Evolutionary conservation across 1,139 yeast species (phyloP).

Genomic region (Suhomyces guaymorum): DNA sequence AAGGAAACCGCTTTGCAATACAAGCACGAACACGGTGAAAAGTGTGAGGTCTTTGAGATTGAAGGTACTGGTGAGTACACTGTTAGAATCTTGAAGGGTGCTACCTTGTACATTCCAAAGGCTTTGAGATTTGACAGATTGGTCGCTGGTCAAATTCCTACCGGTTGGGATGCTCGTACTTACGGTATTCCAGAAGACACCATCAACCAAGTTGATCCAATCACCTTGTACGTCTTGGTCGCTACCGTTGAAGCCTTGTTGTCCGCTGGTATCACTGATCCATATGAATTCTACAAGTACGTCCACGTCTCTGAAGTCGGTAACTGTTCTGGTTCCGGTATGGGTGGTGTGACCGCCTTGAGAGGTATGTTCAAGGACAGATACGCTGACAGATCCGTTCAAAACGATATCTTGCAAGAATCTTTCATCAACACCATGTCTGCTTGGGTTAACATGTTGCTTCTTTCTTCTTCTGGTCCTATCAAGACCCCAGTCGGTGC

Average conservation of each 20-base stretch:
- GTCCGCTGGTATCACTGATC: conserved; percentile 94
- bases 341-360: conserved; percentile 98
- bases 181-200: conserved; percentile 96
- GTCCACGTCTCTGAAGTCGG: conserved; percentile 98
- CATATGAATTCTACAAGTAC: conserved; percentile 96
- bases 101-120: conserved; percentile 88
- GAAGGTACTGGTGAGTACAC: conserved; percentile 91
- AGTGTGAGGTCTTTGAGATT: conserved; percentile 88
- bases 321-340: conserved; percentile 99
- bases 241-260: conserved; percentile 93
- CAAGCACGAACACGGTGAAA: conserved; percentile 90
- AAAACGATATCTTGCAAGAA: conserved; percentile 94
- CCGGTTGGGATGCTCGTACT: conserved; percentile 95
- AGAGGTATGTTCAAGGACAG: conserved; percentile 98
- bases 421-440: conserved; percentile 98
- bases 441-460: conserved; percentile 98
- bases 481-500: conserved; percentile 99
- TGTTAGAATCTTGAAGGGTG: conserved; percentile 89
- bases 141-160: conserved; percentile 98
- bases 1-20: conserved; percentile 95
- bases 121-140: conserved; percentile 93
- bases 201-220: conserved; percentile 91
- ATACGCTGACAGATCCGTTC: conserved; percentile 88
- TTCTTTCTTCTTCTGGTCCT: conserved; percentile 97
- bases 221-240: conserved; percentile 89